phyloP scores from a whole-genome alignment of 2,329 filamentous ascomycete species.

The Pestalotiopsis sp. region DNA sequence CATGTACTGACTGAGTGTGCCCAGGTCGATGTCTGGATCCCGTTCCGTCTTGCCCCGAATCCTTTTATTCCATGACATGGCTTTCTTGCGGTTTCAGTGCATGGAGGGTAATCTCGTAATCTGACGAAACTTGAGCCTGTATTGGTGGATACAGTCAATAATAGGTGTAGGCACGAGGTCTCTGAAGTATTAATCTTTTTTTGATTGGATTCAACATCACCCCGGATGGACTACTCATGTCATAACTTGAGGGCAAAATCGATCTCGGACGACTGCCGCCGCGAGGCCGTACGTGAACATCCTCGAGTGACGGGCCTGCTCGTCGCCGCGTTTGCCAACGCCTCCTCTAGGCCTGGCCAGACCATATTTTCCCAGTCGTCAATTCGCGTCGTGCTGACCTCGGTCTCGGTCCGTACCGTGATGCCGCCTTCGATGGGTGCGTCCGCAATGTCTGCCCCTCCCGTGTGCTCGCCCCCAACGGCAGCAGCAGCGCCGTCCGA shows the following conservation, averaged over 20 bases:
- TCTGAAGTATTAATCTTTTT: too few relatives aligned
- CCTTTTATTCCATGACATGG: too few relatives aligned
- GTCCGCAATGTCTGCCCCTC: background rate
- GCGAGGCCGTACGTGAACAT: background rate
- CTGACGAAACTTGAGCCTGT: too few relatives aligned
- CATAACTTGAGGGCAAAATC: background rate
- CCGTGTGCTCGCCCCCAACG: background rate
- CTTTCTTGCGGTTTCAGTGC: too few relatives aligned
- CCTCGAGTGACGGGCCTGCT: background rate
- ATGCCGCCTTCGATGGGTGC: background rate
- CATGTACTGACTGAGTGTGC: too few relatives aligned
- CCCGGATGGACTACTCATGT: background rate
- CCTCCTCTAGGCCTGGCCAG: background rate
- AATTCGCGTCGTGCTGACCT: background rate
- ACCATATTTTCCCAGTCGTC: background rate
- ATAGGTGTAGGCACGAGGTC: too few relatives aligned
- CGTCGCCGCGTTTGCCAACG: background rate
- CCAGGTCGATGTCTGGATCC: too few relatives aligned
- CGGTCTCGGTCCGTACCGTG: background rate
- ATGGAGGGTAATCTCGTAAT: too few relatives aligned
- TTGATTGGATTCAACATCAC: background rate
- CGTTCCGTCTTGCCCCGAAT: too few relatives aligned
- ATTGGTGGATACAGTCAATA: too few relatives aligned
- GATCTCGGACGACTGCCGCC: slow-evolving; percentile 1
- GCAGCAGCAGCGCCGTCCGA: background rate